Percentiles rank a stretch among this genome's conserved stretches.
Conservation (phyloP, 2,329 filamentous ascomycete species). For the Onygenales sp. region DNA sequence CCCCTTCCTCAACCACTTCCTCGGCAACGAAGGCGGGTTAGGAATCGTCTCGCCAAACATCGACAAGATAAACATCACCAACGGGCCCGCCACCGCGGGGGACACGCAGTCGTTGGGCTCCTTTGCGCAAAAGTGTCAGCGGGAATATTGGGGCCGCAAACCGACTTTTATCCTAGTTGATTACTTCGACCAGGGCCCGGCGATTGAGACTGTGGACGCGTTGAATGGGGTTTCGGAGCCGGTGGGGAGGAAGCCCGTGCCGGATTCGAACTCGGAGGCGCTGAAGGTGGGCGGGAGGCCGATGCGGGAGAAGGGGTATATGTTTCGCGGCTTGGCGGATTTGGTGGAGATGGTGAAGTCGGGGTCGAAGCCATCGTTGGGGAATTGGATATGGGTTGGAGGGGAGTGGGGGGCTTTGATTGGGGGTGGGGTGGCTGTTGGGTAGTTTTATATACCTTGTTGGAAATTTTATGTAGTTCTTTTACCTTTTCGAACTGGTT, state of each 20-base stretch:
- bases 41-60: slow-evolving; percentile 53
- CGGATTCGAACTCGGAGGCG: slow-evolving; percentile 17
- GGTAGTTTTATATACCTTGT: not conserved
- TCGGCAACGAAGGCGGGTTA: slow-evolving; percentile 47
- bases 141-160: slow-evolving; percentile 46
- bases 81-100: slow-evolving; percentile 40
- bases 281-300: slow-evolving; percentile 17
- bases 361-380: slow-evolving; percentile 28
- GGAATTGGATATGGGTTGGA: slow-evolving; percentile 36
- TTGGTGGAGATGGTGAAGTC: slow-evolving; percentile 27
- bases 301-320: slow-evolving; percentile 20
- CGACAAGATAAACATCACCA: slow-evolving; percentile 53
- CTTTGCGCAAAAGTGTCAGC: slow-evolving; percentile 39
- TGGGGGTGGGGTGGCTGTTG: slow-evolving; percentile 27
- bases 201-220: slow-evolving; percentile 58
- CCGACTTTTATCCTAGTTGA: slow-evolving; percentile 73
- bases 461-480: not conserved
- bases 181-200: slow-evolving; percentile 65
- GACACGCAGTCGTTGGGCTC: not conserved
- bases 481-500: not conserved
- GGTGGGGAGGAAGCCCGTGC: slow-evolving; percentile 33
- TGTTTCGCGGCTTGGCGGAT: slow-evolving; percentile 29
- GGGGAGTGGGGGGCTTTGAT: slow-evolving; percentile 32
- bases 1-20: slow-evolving; percentile 73
- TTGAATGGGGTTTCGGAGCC: slow-evolving; percentile 50